Evolutionary conservation across 805 yeast genomes (phyloP).

Genomic region (Candida ascalaphidarum): DNA sequence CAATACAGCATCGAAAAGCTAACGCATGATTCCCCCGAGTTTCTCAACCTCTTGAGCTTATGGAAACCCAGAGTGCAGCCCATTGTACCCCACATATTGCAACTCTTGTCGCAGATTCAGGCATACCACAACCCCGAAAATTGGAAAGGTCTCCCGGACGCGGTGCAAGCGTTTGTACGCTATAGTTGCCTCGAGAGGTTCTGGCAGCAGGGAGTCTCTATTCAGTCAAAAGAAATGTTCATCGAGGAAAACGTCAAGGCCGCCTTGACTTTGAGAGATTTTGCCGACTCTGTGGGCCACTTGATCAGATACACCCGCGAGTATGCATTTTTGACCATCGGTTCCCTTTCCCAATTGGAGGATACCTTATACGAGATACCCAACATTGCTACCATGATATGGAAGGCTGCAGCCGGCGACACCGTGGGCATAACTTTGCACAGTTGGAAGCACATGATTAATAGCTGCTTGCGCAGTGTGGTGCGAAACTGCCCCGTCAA

Average conservation of each 20-base stretch:
- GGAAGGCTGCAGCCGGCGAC: conserved; percentile 84
- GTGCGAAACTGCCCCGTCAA: conserved; percentile 81
- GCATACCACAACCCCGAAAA: conserved; percentile 91
- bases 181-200: conserved; percentile 87
- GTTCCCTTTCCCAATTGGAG: conserved; percentile 83
- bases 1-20: conserved; percentile 93
- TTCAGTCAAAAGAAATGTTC: conserved; percentile 88
- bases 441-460: conserved; percentile 95
- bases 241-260: conserved; percentile 93
- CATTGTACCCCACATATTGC: conserved; percentile 83
- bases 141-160: conserved; percentile 81
- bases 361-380: conserved; percentile 85
- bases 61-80: conserved; percentile 95
- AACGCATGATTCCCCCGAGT: conserved; percentile 70
- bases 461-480: conserved; percentile 77
- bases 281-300: conserved; percentile 97
- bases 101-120: conserved; percentile 81
- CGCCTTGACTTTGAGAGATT: conserved; percentile 86
- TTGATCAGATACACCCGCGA: conserved; percentile 92
- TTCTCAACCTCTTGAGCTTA: conserved; percentile 54
- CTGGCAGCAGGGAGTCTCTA: conserved; percentile 98
- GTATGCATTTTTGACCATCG: conserved; percentile 84
- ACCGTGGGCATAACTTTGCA: conserved; percentile 84
- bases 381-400: conserved; percentile 61
- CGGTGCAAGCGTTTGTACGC: conserved; percentile 87